Evolutionary conservation across 2,329 filamentous ascomycete species (phyloP), one percentile per base, ranked within the genome.

Genomic region (Stromatinia cepivora): DNA sequence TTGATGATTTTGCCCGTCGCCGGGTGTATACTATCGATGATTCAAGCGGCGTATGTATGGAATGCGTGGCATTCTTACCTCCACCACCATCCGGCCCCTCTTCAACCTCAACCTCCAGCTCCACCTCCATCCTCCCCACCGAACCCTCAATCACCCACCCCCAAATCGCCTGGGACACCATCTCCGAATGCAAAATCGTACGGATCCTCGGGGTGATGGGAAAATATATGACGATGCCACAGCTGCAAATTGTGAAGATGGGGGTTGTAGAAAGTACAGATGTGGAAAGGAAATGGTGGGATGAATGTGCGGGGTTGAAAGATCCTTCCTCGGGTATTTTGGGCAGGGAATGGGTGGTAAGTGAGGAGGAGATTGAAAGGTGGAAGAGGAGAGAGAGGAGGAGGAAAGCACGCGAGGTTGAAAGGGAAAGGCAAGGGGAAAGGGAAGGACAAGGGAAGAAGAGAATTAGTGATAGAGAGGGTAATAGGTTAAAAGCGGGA

Each of bases 1-100:
- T 88, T 48, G 84, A 87, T 72, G 83, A 87, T 31, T 85, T 81
- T 69, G 72, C 75, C 48, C 79, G 79, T 48, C 81, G 81, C 48
- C 82, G 81, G 57, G 79, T 86, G 53, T 88, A 85, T 74, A 88
- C 84, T 2, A 78, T 91, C n/a, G 88, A 91, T 73, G 88, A 91
- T 77, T 86, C 88, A 77, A 89, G 86, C 72, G 88, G 88, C 20
- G 79, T 79, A 34, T 87, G 84, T 69, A 85, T 90, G 31, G 84
- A 89, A 67, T 78, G 76, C 63, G 75, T 71, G 9, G 77, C 73
- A 67, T 69, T 70, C 25, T 50, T 71, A 13, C 75, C 75, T 22
- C 59, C 71, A 22, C 6, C 68, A 3, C 3, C 56, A 42, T 11
- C 17, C 46, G 4, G 25, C 22, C 20, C 67, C 5, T 13, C 54